Percentiles rank a stretch among this genome's conserved stretches.
Evolutionary conservation across 1,284 basidiomycete species (phyloP).

Genomic region (Melampsora larici-populina): DNA sequence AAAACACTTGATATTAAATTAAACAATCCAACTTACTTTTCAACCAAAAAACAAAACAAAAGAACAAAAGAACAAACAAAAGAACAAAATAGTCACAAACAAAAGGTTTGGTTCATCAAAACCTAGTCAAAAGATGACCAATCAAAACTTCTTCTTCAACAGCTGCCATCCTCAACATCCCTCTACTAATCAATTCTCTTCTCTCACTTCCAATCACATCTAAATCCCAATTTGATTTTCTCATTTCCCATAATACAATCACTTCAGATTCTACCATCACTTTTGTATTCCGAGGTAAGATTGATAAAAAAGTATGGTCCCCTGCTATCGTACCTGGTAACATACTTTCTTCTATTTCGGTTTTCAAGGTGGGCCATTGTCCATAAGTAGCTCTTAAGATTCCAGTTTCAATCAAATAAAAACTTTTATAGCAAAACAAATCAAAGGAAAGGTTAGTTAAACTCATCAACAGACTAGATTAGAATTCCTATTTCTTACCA

Average conservation of each 20-base stretch:
- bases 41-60: too few relatives aligned
- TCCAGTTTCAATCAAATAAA: constrained; percentile 78
- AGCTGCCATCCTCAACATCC: constrained; percentile 33
- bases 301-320: constrained; percentile 75
- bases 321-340: constrained; percentile 85
- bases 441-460: background rate
- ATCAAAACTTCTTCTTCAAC: constrained; percentile 39
- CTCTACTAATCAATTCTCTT: constrained; percentile 20
- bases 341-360: constrained; percentile 59
- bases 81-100: too few relatives aligned
- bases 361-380: constrained; percentile 56
- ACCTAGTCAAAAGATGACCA: constrained; percentile 35
- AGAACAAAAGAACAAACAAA: too few relatives aligned
- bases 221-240: constrained; percentile 61
- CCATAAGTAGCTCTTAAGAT: constrained; percentile 74
- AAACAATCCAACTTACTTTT: too few relatives aligned
- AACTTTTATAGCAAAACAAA: constrained; percentile 21
- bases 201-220: background rate
- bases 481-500: constrained; percentile 55
- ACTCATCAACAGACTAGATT: background rate
- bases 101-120: background rate
- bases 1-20: too few relatives aligned
- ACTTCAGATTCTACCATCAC: constrained; percentile 73
- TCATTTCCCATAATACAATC: constrained; percentile 71
- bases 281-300: constrained; percentile 74